Conservation (phyloP, 208 protist species). For the Acanthamoeba castellanii region DNA sequence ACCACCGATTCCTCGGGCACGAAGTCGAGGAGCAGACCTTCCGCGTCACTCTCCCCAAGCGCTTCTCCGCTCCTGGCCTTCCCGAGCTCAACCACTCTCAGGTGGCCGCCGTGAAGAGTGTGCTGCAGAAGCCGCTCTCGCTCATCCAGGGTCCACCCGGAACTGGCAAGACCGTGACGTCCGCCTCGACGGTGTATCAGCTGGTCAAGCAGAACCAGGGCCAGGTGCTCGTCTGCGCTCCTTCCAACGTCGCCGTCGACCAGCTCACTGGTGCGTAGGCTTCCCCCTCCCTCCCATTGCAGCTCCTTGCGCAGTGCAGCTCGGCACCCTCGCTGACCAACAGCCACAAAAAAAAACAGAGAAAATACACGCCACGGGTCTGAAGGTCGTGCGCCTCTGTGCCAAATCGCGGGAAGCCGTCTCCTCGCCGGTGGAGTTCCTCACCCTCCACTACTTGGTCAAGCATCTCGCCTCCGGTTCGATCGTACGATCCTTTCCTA, state of each 20-base stretch:
- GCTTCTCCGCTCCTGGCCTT: constrained; percentile 89
- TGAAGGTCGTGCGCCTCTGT: constrained; percentile 96
- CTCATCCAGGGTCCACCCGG: constrained; percentile 97
- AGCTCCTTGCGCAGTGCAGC: not conserved
- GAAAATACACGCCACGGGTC: constrained; percentile 94
- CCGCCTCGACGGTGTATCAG: constrained; percentile 96
- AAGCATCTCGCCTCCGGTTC: constrained; percentile 76
- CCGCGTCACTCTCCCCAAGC: constrained; percentile 74
- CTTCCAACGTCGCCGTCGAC: constrained; percentile 98
- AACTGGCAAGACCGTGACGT: constrained; percentile 98
- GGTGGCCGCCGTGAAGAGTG: constrained; percentile 89
- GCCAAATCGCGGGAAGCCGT: constrained; percentile 94
- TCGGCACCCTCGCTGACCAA: not conserved
- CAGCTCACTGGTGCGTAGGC: constrained; percentile 89
- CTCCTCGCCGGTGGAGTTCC: constrained; percentile 90
- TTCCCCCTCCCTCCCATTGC: too few species aligned
- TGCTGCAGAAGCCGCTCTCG: constrained; percentile 91
- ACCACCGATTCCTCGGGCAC: constrained; percentile 95
- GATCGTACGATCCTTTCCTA: not conserved
- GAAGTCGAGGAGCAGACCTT: constrained; percentile 82
- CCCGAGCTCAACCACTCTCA: constrained; percentile 95
- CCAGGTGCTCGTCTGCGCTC: constrained; percentile 95
- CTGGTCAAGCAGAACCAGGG: constrained; percentile 86
- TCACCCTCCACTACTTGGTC: constrained; percentile 95
- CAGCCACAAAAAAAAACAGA: constrained; percentile 80